Base-by-base conservation (phyloP, 1,139 yeast species). In the Kodamaea derodonti region DNA sequence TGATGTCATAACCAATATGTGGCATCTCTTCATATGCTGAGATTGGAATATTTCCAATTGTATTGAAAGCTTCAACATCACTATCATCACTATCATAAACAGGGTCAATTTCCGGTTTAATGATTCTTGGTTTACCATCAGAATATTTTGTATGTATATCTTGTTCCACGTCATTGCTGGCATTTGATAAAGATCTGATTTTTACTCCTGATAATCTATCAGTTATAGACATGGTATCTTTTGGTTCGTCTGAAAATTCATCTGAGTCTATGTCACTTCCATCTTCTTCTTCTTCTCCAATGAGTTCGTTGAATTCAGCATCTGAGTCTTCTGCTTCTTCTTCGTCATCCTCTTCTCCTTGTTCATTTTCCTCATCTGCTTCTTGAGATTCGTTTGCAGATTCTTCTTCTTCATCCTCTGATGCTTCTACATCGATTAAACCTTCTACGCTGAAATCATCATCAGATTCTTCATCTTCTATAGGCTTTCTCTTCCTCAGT, bases 11-110 rank as follows among this genome's bases (percentile, higher is more conserved):
- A 36, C 98, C 98, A 45, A 92, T 80, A 57, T 94, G 98, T 2
- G 98, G 98, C 82, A 84, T 84, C 58, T 88, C 95, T 36, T 92
- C 99, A 56, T 92, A 92, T 1, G 96, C 97, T 15, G 92, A 77
- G 24, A 92, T 55, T 33, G 98, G 97, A 39, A 92, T 75, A 55
- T 92, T 85, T 30, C 98, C 98, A 47, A 92, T 85, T 5, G 97
- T 87, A 60, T 92, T 92, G 49, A 69, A 66, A 36, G 84, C 81
- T 51, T 88, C 97, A 17, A 70, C 75, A 52, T 90, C 97, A 51
- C 90, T 80, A 52, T 92, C 97, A 60, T 92, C 98, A 46, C 88
- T 78, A 53, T 90, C 97, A 57, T 92, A 92, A 14, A 78, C 80
- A 3, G 98, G 97, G 23, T 86, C 83, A 46, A 92, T 90, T 56